Base-by-base conservation (phyloP, 495 filamentous ascomycete genomes). In the Penicillium fimorum region DNA sequence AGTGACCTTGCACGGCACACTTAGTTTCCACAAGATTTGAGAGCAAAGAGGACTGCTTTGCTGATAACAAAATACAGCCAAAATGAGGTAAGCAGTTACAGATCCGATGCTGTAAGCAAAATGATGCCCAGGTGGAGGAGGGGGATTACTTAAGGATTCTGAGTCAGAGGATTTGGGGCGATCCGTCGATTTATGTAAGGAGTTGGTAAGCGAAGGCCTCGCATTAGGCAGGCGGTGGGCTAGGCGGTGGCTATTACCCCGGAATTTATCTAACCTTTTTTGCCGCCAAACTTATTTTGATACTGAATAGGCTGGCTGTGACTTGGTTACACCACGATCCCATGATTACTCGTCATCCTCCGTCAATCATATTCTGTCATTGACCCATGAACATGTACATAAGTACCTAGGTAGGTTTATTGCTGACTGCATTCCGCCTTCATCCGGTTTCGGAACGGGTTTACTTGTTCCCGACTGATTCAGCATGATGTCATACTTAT, bases 21-120 rank as follows among this genome's bases (percentile, higher is more conserved):
- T 27, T 37, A 57, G 60, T 60, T 53, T 48, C 42, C 32, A 27
- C 42, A 50, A 55, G 15, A 24, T 32, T 49, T 25, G 42, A 54
- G 56, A 46, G 57, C 57, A 57, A 53, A 64, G 53, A 45, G 54
- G 27, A 59, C 50, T 57, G 47, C 55, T 50, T 51, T 54, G 56
- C 56, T 53, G 42, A 56, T 57, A 55, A 47, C 27, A 57, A 60
- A 55, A 52, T 57, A 61, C 30, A 54, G 42, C 20, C 35, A 32
- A 68, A 68, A 74, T 76, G 74, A 76, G 74, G 74, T 76, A 76
- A 76, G 72, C 72, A 72, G 62, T 57, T 54, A 53, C 41, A 49
- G 60, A 63, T 64, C 47, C 47, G 61, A 64, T 65, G 59, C 58
- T 62, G 60, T 69, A 65, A 68, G 64, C 63, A 60, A 58, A 46